Evolutionary conservation across 2,329 filamentous ascomycete species (phyloP).

Genomic region (Alternaria sp.): DNA sequence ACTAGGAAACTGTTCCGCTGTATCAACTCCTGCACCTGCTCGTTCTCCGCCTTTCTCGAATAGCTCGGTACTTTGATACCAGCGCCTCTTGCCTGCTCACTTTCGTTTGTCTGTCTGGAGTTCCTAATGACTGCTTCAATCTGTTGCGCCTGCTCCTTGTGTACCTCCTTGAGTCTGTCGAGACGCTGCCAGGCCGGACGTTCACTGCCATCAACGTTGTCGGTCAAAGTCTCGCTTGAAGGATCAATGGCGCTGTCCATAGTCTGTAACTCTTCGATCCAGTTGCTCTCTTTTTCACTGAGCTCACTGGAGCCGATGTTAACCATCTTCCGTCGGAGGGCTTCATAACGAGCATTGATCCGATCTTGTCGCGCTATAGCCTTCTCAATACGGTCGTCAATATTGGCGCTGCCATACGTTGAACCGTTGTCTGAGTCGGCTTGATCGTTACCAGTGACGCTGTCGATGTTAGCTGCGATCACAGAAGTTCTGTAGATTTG

Average conservation of each 20-base stretch:
- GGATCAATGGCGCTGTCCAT: slow-evolving; percentile 54
- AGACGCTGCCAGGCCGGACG: slow-evolving; percentile 62
- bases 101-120: slow-evolving; percentile 24
- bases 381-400: slow-evolving; percentile 66
- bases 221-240: slow-evolving; percentile 39
- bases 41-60: slow-evolving; percentile 47
- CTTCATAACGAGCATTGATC: slow-evolving; percentile 68
- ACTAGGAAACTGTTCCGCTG: slow-evolving; percentile 46
- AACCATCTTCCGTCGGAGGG: slow-evolving; percentile 60
- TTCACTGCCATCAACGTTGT: slow-evolving; percentile 44
- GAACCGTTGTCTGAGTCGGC: slow-evolving; percentile 54
- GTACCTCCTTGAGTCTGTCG: slow-evolving; percentile 64
- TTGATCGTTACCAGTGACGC: slow-evolving; percentile 68
- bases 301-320: slow-evolving; percentile 63
- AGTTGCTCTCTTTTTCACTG: slow-evolving; percentile 69
- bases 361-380: slow-evolving; percentile 66
- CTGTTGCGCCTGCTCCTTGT: slow-evolving; percentile 58
- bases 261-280: slow-evolving; percentile 64
- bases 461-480: slow-evolving; percentile 71
- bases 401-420: slow-evolving; percentile 62
- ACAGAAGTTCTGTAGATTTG: slow-evolving; percentile 73
- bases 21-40: slow-evolving; percentile 46
- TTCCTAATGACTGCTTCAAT: slow-evolving; percentile 32
- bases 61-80: slow-evolving; percentile 45
- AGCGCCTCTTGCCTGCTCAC: slow-evolving; percentile 19